Conservation (phyloP, 805 yeast genomes). For the Lipomyces starkeyi region DNA sequence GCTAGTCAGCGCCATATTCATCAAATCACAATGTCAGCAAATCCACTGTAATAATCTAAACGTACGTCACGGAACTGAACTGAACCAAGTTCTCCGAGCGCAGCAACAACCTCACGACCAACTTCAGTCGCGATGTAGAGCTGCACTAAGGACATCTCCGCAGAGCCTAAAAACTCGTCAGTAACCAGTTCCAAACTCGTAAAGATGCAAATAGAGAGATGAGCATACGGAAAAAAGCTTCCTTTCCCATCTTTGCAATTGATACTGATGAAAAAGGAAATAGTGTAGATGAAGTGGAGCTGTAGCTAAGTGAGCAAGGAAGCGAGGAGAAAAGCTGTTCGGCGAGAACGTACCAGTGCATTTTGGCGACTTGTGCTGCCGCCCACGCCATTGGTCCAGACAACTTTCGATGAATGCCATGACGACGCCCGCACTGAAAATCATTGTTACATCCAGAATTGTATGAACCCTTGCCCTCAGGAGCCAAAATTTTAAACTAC, state of each 20-base stretch:
- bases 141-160: slow-evolving; percentile 95
- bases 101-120: slow-evolving; percentile 82
- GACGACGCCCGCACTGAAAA: background rate
- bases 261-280: background rate
- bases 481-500: too few relatives aligned
- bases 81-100: slow-evolving; percentile 83
- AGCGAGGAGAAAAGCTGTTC: background rate
- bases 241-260: slow-evolving; percentile 32
- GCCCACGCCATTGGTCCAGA: background rate
- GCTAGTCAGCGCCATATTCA: background rate
- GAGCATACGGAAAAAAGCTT: slow-evolving; percentile 42
- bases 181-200: background rate
- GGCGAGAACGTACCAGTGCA: background rate
- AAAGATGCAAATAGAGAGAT: background rate
- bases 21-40: background rate
- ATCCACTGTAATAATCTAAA: background rate
- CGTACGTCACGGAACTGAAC: slow-evolving; percentile 80
- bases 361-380: too few relatives aligned
- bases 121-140: slow-evolving; percentile 89
- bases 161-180: slow-evolving; percentile 61
- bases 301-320: background rate
- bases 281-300: slow-evolving; percentile 8
- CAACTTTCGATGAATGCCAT: background rate
- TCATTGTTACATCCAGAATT: background rate
- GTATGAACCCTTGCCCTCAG: background rate